Evolutionary conservation across 768 basidiomycete species (phyloP).

Genomic region (Sporobolomyces phaffii): DNA sequence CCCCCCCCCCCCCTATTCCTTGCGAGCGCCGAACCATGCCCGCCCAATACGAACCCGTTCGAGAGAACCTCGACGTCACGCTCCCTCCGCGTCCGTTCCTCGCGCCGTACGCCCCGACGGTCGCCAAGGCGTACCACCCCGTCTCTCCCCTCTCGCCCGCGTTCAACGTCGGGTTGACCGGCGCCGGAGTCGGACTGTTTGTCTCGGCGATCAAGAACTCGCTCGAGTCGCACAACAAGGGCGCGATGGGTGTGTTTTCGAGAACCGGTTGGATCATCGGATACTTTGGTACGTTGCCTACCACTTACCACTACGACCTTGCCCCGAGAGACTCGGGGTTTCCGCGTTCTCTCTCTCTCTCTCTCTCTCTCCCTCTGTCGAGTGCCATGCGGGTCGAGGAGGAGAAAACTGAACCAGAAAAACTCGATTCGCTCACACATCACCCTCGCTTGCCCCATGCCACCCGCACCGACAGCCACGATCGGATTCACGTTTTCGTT

Average conservation of each 20-base stretch:
- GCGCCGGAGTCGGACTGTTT: slow-evolving; percentile 47
- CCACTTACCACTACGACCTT: too few species aligned
- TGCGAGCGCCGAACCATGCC: neutral
- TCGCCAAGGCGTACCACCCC: slow-evolving; percentile 26
- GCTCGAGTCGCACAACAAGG: slow-evolving; percentile 65
- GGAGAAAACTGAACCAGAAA: too few species aligned
- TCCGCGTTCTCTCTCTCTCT: neutral
- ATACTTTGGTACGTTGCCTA: slow-evolving; percentile 68
- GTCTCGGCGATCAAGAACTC: slow-evolving; percentile 67
- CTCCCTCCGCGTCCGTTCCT: slow-evolving; percentile 39
- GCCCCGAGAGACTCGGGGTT: too few species aligned
- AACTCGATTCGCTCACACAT: too few species aligned
- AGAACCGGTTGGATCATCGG: slow-evolving; percentile 83
- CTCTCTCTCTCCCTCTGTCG: too few species aligned
- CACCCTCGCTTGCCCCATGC: too few species aligned
- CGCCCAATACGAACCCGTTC: slow-evolving; percentile 4
- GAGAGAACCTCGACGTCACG: slow-evolving; percentile 26
- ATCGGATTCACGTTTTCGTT: slow-evolving; percentile 45
- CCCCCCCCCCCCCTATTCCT: neutral
- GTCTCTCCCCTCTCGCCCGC: slow-evolving; percentile 23
- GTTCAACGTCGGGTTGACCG: slow-evolving; percentile 29
- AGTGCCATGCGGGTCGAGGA: too few species aligned
- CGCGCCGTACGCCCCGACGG: slow-evolving; percentile 5
- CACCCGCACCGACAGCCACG: slow-evolving; percentile 15
- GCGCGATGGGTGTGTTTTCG: slow-evolving; percentile 78